Conservation (phyloP, 116 monocot genomes). For the Phalaenopsis hybrid region DNA sequence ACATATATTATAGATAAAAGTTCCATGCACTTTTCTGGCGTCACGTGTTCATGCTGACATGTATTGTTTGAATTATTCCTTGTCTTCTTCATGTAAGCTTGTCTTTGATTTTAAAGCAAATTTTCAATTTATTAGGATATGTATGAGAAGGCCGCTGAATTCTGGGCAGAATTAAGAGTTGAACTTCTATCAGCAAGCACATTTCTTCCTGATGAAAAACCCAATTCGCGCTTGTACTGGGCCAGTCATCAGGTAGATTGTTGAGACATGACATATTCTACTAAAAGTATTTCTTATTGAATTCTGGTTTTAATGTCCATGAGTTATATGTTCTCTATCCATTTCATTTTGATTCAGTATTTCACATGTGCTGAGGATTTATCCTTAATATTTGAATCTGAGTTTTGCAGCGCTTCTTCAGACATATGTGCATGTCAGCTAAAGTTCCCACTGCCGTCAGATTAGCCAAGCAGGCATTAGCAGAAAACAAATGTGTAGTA, state of each 20-base stretch:
- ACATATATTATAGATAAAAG: not conserved
- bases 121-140: slow-evolving; percentile 44
- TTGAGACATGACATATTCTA: not conserved
- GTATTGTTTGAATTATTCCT: not conserved
- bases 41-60: not conserved
- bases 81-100: not conserved
- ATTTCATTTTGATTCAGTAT: not conserved
- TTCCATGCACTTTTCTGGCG: not conserved
- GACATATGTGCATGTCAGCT: slow-evolving; percentile 97
- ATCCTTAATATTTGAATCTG: not conserved
- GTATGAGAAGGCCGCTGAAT: slow-evolving; percentile 83
- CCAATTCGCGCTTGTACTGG: slow-evolving; percentile 88
- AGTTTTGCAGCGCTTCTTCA: slow-evolving; percentile 79
- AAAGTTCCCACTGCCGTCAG: slow-evolving; percentile 85
- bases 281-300: not conserved
- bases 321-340: not conserved
- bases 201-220: slow-evolving; percentile 66
- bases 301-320: no score
- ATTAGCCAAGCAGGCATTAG: slow-evolving; percentile 73
- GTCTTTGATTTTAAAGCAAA: not conserved
- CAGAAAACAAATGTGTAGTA: slow-evolving; percentile 90
- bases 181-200: slow-evolving; percentile 78
- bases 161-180: slow-evolving; percentile 93
- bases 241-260: slow-evolving; percentile 80
- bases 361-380: not conserved